A percentile compares a stretch with the other conserved stretches of the same genome.
Evolutionary conservation across 345 rosid genomes (phyloP).

Genomic region (Ailanthus altissimus): DNA sequence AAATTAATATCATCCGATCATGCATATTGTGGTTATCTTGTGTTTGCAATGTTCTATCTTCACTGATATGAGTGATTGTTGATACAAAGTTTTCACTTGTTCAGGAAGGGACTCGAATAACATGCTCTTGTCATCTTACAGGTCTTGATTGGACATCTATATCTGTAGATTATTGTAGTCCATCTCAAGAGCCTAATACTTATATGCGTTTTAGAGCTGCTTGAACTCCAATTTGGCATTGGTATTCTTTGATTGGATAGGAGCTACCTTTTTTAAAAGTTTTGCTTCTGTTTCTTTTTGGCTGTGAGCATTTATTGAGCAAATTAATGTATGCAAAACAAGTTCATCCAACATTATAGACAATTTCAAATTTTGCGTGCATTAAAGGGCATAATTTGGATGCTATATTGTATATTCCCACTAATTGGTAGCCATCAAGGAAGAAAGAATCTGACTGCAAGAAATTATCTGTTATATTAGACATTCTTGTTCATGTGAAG

Average conservation of each 20-base stretch:
- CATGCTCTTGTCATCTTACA: not conserved
- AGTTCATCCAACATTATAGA: not conserved
- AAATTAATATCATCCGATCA: not conserved
- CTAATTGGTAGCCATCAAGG: not conserved
- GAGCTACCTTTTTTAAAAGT: not conserved
- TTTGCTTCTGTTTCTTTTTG: not conserved
- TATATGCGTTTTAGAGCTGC: conserved; percentile 5
- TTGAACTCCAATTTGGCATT: not conserved
- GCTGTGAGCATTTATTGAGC: not conserved
- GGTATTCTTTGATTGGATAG: not conserved
- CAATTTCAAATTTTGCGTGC: not conserved
- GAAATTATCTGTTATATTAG: not conserved
- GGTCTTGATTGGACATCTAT: not conserved
- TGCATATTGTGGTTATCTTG: not conserved
- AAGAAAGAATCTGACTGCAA: not conserved
- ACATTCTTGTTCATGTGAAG: not conserved
- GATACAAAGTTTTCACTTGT: not conserved
- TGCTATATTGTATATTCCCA: not conserved
- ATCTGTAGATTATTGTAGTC: not conserved
- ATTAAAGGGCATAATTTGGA: not conserved
- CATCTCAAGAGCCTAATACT: not conserved
- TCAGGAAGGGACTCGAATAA: not conserved
- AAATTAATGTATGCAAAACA: not conserved
- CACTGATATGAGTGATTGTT: not conserved
- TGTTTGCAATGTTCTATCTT: not conserved